Conservation (phyloP, 2,329 filamentous ascomycete species). For the Phialocephala subalpina region DNA sequence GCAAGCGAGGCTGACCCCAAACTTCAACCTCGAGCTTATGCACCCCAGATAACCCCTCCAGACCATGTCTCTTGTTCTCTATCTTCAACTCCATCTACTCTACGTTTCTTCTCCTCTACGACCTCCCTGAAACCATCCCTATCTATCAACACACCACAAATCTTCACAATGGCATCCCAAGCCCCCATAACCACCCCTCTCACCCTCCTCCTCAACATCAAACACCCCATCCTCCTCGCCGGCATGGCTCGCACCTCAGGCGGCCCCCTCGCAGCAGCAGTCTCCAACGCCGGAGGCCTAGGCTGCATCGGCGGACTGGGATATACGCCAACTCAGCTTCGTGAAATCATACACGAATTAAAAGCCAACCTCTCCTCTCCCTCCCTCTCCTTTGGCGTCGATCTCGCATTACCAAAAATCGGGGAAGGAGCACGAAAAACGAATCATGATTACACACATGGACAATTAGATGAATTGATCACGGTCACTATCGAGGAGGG, state of each 20-base stretch:
- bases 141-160: neutral
- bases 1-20: neutral
- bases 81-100: neutral
- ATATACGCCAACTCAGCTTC: constrained; percentile 78
- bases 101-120: neutral
- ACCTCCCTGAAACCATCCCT: constrained; percentile 9
- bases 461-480: constrained; percentile 86
- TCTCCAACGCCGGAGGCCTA: constrained; percentile 79
- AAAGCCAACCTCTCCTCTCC: constrained; percentile 75
- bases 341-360: constrained; percentile 83
- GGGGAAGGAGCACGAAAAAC: constrained; percentile 86
- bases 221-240: constrained; percentile 89
- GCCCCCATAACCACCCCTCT: constrained; percentile 75
- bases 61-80: neutral
- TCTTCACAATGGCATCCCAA: constrained; percentile 24
- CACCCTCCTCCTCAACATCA: constrained; percentile 80
- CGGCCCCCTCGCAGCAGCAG: constrained; percentile 80
- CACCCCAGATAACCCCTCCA: constrained; percentile 2
- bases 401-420: constrained; percentile 89
- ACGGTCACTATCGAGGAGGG: constrained; percentile 85
- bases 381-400: constrained; percentile 85
- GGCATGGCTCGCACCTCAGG: constrained; percentile 92
- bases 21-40: neutral
- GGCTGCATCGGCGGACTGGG: constrained; percentile 77
- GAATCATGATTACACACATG: constrained; percentile 95